Evolutionary conservation across 1,284 basidiomycete genomes (phyloP).

Genomic region (Leccinum griseonigrum): DNA sequence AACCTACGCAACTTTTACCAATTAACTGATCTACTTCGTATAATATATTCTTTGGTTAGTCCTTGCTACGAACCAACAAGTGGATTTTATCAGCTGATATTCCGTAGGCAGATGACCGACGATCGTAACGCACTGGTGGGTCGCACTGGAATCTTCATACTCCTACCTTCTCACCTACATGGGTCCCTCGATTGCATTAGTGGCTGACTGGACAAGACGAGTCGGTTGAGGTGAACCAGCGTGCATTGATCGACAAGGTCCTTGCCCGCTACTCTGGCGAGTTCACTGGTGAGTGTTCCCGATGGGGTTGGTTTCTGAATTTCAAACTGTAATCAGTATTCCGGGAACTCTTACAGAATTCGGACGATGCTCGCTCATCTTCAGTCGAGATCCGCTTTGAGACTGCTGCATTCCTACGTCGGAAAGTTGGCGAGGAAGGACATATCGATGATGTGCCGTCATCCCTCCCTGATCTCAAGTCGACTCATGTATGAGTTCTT

Average conservation of each 20-base stretch:
- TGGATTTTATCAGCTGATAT: background rate
- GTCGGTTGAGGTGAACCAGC: constrained; percentile 91
- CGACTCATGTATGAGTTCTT: constrained; percentile 37
- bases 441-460: constrained; percentile 3
- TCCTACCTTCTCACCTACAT: background rate
- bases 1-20: background rate
- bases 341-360: constrained; percentile 91
- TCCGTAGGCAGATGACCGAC: constrained; percentile 6
- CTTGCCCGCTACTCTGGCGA: constrained; percentile 93
- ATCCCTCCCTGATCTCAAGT: constrained; percentile 61
- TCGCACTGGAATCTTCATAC: background rate
- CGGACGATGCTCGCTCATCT: constrained; percentile 87
- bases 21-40: background rate
- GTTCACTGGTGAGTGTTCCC: constrained; percentile 60
- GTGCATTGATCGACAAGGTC: constrained; percentile 91
- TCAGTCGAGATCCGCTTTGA: constrained; percentile 70
- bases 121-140: constrained; percentile 15
- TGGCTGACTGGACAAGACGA: constrained; percentile 77
- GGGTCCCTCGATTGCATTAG: constrained; percentile 31
- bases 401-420: constrained; percentile 54
- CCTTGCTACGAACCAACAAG: background rate
- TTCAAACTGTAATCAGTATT: constrained; percentile 52
- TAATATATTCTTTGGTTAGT: background rate
- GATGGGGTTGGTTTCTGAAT: background rate
- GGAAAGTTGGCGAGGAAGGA: constrained; percentile 25